Conservation (phyloP, 768 basidiomycete genomes). For the Mycena belliarum region DNA sequence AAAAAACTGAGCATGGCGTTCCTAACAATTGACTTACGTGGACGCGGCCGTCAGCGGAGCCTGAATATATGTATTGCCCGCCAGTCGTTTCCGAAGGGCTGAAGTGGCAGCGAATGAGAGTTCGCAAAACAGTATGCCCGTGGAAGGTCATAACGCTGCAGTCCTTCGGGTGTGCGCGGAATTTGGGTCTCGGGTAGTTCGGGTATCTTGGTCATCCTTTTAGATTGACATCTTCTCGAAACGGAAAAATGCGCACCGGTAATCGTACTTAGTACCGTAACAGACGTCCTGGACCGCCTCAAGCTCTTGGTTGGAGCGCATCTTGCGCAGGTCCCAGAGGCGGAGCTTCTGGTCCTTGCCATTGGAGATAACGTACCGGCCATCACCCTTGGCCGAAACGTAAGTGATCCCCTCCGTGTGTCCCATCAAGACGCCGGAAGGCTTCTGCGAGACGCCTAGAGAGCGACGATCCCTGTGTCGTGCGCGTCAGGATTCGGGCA, state of each 20-base stretch:
- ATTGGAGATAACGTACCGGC: conserved; percentile 92
- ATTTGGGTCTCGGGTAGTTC: conserved; percentile 63
- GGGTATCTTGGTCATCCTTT: conserved; percentile 47
- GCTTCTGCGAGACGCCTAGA: conserved; percentile 59
- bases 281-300: conserved; percentile 47
- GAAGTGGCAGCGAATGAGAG: conserved; percentile 95
- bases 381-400: conserved; percentile 94
- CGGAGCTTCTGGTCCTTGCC: conserved; percentile 93
- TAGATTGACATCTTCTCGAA: not conserved
- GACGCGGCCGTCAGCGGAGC: conserved; percentile 81
- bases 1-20: conserved; percentile 7
- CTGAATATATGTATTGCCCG: conserved; percentile 91
- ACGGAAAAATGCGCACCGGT: conserved; percentile 57
- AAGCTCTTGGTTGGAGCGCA: conserved; percentile 75
- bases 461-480: conserved; percentile 56
- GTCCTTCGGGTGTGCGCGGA: conserved; percentile 76
- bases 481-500: conserved; percentile 11
- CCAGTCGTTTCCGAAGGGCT: conserved; percentile 93
- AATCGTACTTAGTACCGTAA: conserved; percentile 76
- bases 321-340: conserved; percentile 92
- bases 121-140: conserved; percentile 87
- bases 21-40: too few relatives aligned
- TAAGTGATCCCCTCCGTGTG: conserved; percentile 96
- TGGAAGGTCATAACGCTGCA: conserved; percentile 96
- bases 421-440: conserved; percentile 91